A percentile compares a stretch with the other conserved stretches of the same genome.
phyloP scores from a whole-genome alignment of 169 alveolate genomes.

The Eimeria acervulina region DNA sequence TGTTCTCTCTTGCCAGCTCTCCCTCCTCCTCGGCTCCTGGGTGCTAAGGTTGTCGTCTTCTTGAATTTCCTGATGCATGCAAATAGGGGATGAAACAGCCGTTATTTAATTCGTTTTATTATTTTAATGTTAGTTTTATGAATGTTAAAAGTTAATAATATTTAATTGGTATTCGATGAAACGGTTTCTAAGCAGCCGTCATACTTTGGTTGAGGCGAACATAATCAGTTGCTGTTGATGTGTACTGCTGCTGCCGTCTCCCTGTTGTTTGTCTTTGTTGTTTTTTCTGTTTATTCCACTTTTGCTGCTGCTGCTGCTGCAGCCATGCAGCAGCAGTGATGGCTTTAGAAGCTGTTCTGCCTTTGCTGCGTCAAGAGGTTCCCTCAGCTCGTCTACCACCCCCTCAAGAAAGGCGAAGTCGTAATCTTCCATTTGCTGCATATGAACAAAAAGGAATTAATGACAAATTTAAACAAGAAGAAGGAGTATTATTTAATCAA shows the following conservation, averaged over 20 bases:
- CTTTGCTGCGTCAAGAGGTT: not conserved
- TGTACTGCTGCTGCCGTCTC: slow-evolving; percentile 13
- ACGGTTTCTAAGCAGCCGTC: too few relatives aligned
- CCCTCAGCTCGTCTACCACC: not conserved
- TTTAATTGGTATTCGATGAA: too few relatives aligned
- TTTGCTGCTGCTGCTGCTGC: too few relatives aligned
- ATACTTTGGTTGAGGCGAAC: slow-evolving; percentile 28
- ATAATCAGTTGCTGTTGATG: not conserved
- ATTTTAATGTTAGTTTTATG: not conserved
- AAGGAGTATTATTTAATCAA: too few relatives aligned
- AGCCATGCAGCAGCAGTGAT: not conserved
- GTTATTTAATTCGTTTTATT: not conserved
- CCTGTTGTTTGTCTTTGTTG: not conserved
- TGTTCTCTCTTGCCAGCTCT: too few relatives aligned
- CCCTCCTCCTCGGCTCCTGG: too few relatives aligned
- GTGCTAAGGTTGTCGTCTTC: too few relatives aligned
- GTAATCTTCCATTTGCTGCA: slow-evolving; percentile 35
- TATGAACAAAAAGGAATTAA: not conserved
- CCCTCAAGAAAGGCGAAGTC: not conserved
- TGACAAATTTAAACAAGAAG: not conserved
- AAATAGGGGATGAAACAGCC: not conserved
- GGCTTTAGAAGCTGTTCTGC: not conserved
- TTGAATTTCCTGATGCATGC: not conserved
- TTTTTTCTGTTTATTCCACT: not conserved
- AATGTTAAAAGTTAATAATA: not conserved